phyloP scores from a whole-genome alignment of 768 basidiomycete species.

The Russula vinacea region DNA sequence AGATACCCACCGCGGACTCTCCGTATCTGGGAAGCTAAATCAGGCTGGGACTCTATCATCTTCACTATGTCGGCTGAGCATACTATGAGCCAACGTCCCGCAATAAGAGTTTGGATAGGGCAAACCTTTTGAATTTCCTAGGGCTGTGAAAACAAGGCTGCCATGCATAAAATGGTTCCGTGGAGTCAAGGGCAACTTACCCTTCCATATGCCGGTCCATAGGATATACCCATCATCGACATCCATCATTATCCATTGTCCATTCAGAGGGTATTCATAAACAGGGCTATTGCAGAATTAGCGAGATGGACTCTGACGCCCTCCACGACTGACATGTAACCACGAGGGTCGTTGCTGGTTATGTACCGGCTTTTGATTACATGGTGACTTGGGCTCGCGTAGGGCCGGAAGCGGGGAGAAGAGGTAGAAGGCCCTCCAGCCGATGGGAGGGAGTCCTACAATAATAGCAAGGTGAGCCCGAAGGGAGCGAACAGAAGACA shows the following conservation, averaged over 20 bases:
- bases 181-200: conserved; percentile 39
- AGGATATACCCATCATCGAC: conserved; percentile 89
- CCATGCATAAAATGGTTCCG: neutral
- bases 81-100: conserved; percentile 13
- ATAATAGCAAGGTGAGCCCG: neutral
- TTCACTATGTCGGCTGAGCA: conserved; percentile 81
- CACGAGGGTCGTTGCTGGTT: conserved; percentile 83
- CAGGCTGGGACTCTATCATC: conserved; percentile 89
- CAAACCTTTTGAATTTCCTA: conserved; percentile 84
- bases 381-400: conserved; percentile 71
- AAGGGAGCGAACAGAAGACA: neutral
- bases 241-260: conserved; percentile 95
- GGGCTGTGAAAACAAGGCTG: conserved; percentile 45
- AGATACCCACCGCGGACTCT: conserved; percentile 85
- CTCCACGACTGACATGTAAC: conserved; percentile 66
- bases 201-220: conserved; percentile 96
- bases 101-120: neutral
- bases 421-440: conserved; percentile 30
- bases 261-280: conserved; percentile 85
- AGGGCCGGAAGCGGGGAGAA: conserved; percentile 57
- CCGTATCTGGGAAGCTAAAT: conserved; percentile 76
- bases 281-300: conserved; percentile 53
- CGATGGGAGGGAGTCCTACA: conserved; percentile 38
- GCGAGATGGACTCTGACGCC: conserved; percentile 2
- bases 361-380: conserved; percentile 86